These are phyloP conservation scores for Geranium rotundifolium DNA, from an alignment of 345 rosid species.

Conservation along the genomic window DNA sequence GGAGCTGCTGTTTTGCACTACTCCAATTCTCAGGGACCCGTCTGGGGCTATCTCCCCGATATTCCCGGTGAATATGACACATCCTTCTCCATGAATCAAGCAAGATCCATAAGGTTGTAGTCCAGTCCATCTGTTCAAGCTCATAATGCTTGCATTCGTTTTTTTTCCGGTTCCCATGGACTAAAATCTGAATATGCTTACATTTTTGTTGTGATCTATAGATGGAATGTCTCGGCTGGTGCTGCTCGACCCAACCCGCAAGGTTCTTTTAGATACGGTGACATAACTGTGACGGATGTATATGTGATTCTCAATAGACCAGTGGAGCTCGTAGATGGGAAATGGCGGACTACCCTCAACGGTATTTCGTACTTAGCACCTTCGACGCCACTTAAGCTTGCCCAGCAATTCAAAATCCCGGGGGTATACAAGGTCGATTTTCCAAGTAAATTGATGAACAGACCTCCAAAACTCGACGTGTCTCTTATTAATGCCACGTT, in stretches of 20 bases:
- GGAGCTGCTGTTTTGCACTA: constrained; percentile 83
- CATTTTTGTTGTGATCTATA: constrained; percentile 14
- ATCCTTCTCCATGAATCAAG: constrained; percentile 92
- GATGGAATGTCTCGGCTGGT: constrained; percentile 82
- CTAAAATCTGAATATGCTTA: background rate
- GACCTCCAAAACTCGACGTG: constrained; percentile 66
- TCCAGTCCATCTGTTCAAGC: constrained; percentile 9
- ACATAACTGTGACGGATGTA: constrained; percentile 77
- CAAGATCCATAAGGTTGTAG: constrained; percentile 90
- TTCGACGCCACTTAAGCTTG: constrained; percentile 76
- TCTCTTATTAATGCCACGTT: constrained; percentile 78
- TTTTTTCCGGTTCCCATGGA: constrained; percentile 2
- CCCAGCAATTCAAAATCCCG: constrained; percentile 64
- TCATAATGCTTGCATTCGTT: background rate
- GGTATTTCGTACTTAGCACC: constrained; percentile 81
- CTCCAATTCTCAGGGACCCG: constrained; percentile 71
- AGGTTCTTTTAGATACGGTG: constrained; percentile 81
- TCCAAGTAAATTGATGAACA: constrained; percentile 59
- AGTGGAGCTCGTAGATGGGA: constrained; percentile 63
- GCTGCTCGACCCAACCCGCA: constrained; percentile 96
- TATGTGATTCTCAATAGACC: constrained; percentile 63
- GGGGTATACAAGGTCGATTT: constrained; percentile 90
- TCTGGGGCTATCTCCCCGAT: constrained; percentile 83
- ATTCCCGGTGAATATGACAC: constrained; percentile 57
- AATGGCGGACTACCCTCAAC: constrained; percentile 51